phyloP scores from a whole-genome alignment of 305 asterid genomes.

The Solanum hybrid region DNA sequence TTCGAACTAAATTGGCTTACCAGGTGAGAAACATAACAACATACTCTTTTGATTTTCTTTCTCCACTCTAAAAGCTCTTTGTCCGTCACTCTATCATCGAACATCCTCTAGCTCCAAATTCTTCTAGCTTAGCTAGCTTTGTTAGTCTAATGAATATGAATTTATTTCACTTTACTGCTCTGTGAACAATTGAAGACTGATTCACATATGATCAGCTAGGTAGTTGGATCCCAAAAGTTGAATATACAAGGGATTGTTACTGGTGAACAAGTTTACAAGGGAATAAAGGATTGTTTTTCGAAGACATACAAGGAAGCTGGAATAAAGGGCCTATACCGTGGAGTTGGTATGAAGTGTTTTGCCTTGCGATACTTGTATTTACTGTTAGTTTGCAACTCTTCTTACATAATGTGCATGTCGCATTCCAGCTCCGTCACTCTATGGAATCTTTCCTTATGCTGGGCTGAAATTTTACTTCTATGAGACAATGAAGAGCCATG shows the following conservation, averaged over 20 bases:
- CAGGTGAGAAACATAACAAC: slow-evolving; percentile 47
- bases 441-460: slow-evolving; percentile 91
- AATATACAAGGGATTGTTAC: slow-evolving; percentile 28
- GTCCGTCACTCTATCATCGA: neutral
- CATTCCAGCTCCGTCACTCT: slow-evolving; percentile 75
- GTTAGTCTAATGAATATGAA: neutral
- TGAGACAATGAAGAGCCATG: slow-evolving; percentile 86
- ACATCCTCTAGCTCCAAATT: neutral
- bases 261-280: slow-evolving; percentile 49
- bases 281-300: slow-evolving; percentile 79
- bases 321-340: slow-evolving; percentile 74
- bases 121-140: neutral
- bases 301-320: slow-evolving; percentile 79
- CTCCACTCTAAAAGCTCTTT: neutral
- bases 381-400: neutral
- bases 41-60: neutral
- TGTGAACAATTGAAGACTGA: slow-evolving; percentile 16
- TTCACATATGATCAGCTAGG: slow-evolving; percentile 35
- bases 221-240: slow-evolving; percentile 45
- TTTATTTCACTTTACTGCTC: neutral
- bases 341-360: slow-evolving; percentile 60
- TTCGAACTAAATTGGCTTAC: slow-evolving; percentile 85
- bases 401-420: neutral
- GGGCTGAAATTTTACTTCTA: slow-evolving; percentile 90
- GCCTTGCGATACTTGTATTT: neutral